phyloP scores from a whole-genome alignment of 495 filamentous ascomycete species.

The Penicillium pancosmium region DNA sequence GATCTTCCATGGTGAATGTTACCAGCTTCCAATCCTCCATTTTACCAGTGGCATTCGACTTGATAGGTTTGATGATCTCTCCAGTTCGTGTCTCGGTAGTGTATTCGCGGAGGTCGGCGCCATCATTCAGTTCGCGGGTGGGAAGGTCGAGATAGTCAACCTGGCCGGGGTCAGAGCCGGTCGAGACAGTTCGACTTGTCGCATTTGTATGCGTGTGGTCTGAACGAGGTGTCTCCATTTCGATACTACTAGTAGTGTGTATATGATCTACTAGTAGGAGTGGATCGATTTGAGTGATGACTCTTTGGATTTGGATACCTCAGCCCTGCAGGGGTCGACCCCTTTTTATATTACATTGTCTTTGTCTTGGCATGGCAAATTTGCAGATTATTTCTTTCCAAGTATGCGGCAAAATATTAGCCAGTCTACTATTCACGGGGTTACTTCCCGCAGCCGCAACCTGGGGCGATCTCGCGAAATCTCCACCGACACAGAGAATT shows the following conservation, averaged over 20 bases:
- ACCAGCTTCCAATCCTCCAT: conserved; percentile 70
- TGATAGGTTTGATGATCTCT: conserved; percentile 58
- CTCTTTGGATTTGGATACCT: not conserved
- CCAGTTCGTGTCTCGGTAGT: conserved; percentile 60
- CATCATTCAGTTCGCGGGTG: conserved; percentile 59
- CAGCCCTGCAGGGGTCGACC: conserved; percentile 1
- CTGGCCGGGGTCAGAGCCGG: conserved; percentile 23
- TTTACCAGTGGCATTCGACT: conserved; percentile 54
- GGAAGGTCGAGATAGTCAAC: conserved; percentile 55
- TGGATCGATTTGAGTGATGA: not conserved
- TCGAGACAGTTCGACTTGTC: conserved; percentile 31
- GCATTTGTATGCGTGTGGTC: conserved; percentile 16
- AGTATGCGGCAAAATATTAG: conserved; percentile 6
- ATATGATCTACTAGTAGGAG: conserved; percentile 3
- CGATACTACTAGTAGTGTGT: conserved; percentile 2
- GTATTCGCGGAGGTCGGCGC: conserved; percentile 67
- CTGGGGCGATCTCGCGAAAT: conserved; percentile 9
- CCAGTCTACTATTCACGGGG: not conserved
- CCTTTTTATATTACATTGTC: conserved; percentile 20
- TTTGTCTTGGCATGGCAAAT: conserved; percentile 2
- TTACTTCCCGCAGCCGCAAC: conserved; percentile 2
- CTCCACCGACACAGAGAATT: conserved; percentile 16
- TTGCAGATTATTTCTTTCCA: conserved; percentile 2
- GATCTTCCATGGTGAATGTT: conserved; percentile 64
- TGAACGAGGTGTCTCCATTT: conserved; percentile 26